Evolutionary conservation across 1,284 basidiomycete genomes (phyloP).

Genomic region (Puccinia triticina): DNA sequence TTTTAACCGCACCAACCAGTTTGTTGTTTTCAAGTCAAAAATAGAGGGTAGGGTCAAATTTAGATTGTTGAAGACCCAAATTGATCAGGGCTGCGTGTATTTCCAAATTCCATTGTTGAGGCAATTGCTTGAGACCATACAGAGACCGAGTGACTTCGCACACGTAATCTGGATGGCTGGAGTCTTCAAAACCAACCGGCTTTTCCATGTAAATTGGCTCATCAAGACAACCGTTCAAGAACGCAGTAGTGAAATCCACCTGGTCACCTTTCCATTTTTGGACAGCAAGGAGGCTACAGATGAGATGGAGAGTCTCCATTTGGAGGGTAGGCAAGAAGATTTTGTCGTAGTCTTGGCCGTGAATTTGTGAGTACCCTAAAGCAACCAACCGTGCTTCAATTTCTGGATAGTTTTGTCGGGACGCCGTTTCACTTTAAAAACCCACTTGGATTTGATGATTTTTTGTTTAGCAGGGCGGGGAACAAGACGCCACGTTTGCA

Average conservation of each 20-base stretch:
- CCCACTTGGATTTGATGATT: too few species aligned
- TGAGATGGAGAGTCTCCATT: neutral
- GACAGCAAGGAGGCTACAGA: neutral
- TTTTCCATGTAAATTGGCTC: neutral
- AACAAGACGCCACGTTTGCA: neutral
- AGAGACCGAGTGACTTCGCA: neutral
- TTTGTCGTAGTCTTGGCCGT: too few species aligned
- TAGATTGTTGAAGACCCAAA: neutral
- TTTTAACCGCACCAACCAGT: neutral
- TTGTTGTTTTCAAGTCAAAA: neutral
- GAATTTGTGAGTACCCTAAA: neutral
- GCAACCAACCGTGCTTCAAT: too few species aligned
- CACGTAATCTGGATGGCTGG: neutral
- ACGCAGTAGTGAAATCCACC: conserved; percentile 4
- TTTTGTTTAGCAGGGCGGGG: neutral
- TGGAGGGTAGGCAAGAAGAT: conserved; percentile 4
- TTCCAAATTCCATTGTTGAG: too few species aligned
- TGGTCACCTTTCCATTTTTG: neutral
- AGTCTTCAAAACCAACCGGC: neutral
- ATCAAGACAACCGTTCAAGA: conserved; percentile 20
- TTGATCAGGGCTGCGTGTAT: neutral
- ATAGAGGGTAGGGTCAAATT: neutral
- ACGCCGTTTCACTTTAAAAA: conserved; percentile 7
- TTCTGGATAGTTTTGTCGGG: neutral
- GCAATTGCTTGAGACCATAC: conserved; percentile 12